Evolutionary conservation across 495 filamentous ascomycete species (phyloP), one percentile per base, ranked within the genome.

Genomic region (Penicillium fimorum): DNA sequence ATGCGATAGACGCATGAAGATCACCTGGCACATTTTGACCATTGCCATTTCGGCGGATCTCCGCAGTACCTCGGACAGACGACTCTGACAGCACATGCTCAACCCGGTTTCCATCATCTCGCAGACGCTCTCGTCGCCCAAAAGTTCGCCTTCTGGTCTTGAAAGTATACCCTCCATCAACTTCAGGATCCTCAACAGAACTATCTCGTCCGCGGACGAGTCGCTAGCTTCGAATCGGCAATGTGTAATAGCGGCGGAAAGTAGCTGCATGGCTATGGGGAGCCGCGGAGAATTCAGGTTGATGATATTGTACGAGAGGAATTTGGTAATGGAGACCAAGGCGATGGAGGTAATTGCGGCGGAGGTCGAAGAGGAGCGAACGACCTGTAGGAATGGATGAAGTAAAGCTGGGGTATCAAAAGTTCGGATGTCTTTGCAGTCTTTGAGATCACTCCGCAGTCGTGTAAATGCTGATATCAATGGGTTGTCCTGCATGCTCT

Each of bases 101-200:
- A 99, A 70, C 4, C 92, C 95, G 5, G 90, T 92, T 71, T 96
- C 94, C 94, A 99, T 97, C 94, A 99, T 97, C 66, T 96, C 90
- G 66, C 94, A 99, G 11, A 99, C 90, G 66, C 92, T 97, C 74
- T 96, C 92, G 63, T 99, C 94, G 32, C 93, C 92, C 4, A 96
- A 81, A 3, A 97, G 78, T 54, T 92, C 88, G 13, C 95, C 94
- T 29, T 93, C 91, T 0, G 94, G 91, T 1, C 95, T 90, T 47
- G 90, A 91, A 49, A 99, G 81, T 87, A 97, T 96, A 62, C 89
- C 86, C 70, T 99, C 94, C 94, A 99, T 97, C 58, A 99, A 80
- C 66, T 96, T 94, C 51, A 99, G 70, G 59, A 99, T 97, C 68
- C 94, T 83, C 42, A 97, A 75, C 42, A 97, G 73, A 17, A 99